These are phyloP conservation scores for Penicillium verrucosum DNA, from an alignment of 2,329 filamentous ascomycete species.

Conservation along the genomic window DNA sequence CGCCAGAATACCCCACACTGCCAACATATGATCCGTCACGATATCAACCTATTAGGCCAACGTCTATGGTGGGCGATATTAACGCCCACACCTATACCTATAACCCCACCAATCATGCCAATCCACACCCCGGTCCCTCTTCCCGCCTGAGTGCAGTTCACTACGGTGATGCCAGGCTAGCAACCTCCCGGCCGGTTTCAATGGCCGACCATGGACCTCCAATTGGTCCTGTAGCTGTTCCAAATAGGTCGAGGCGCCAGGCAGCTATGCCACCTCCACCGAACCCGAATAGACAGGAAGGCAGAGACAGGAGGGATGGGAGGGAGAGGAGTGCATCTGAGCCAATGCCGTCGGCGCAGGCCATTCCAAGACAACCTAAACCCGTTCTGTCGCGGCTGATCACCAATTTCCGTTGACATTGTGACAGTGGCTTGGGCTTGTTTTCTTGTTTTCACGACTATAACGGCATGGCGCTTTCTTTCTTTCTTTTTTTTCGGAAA, in stretches of 20 bases:
- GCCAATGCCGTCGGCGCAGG: constrained; percentile 12
- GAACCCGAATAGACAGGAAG: background rate
- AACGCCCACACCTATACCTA: constrained; percentile 6
- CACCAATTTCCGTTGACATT: constrained; percentile 30
- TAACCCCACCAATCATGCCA: constrained; percentile 2
- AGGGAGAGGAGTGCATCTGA: constrained; percentile 23
- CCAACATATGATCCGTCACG: constrained; percentile 37
- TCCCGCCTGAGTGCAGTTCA: constrained; percentile 22
- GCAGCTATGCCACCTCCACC: constrained; percentile 12
- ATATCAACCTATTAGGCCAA: constrained; percentile 25
- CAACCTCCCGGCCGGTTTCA: constrained; percentile 16
- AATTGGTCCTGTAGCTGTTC: background rate
- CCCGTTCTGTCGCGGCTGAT: constrained; percentile 37
- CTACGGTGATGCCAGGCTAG: constrained; percentile 17
- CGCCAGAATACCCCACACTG: constrained; percentile 28
- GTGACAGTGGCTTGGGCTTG: constrained; percentile 6
- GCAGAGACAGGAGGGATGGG: constrained; percentile 13
- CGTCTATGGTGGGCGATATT: constrained; percentile 3
- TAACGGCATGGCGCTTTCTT: constrained; percentile 8
- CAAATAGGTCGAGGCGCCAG: constrained; percentile 4
- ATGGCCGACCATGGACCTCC: background rate
- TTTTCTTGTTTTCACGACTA: constrained; percentile 9
- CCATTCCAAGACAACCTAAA: constrained; percentile 27
- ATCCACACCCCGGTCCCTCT: constrained; percentile 12
- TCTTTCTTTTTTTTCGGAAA: background rate